phyloP scores from a whole-genome alignment of 1,284 basidiomycete species.

The Phenoliferia sp. region DNA sequence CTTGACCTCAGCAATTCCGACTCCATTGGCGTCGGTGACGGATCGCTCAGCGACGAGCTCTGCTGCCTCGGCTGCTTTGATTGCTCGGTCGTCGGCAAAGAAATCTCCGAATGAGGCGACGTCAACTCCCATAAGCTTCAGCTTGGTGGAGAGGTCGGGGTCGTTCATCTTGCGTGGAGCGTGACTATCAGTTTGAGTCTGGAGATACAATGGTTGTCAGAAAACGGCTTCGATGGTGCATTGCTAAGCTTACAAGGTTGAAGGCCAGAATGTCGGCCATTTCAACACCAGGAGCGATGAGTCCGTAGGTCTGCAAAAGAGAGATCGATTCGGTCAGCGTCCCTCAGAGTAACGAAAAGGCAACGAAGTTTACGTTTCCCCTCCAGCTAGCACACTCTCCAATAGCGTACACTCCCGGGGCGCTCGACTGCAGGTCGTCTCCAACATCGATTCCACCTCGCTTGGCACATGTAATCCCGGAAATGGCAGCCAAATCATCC shows the following conservation, averaged over 20 bases:
- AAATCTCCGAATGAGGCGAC: constrained; percentile 71
- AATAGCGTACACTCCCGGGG: constrained; percentile 61
- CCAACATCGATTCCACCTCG: constrained; percentile 59
- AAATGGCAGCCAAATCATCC: constrained; percentile 58
- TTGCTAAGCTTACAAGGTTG: constrained; percentile 49
- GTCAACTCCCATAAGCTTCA: constrained; percentile 70
- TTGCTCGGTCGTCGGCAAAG: constrained; percentile 58
- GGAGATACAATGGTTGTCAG: constrained; percentile 19
- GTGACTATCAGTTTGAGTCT: constrained; percentile 49
- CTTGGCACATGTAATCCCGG: constrained; percentile 51
- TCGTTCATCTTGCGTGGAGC: constrained; percentile 55
- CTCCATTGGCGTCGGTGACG: constrained; percentile 16
- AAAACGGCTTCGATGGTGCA: not conserved
- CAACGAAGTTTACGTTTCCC: constrained; percentile 44
- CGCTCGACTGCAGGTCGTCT: constrained; percentile 56
- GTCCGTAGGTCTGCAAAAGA: constrained; percentile 52
- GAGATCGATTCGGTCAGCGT: not conserved
- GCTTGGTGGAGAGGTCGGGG: constrained; percentile 59
- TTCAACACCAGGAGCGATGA: constrained; percentile 67
- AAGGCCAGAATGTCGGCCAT: constrained; percentile 72
- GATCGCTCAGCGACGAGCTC: not conserved
- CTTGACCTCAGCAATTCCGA: constrained; percentile 10
- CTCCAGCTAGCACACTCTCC: constrained; percentile 70
- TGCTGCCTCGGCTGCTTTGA: constrained; percentile 17
- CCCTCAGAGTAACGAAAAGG: not conserved